Conservation (phyloP, 1,284 basidiomycete species). For the Leccinum subrobustum region DNA sequence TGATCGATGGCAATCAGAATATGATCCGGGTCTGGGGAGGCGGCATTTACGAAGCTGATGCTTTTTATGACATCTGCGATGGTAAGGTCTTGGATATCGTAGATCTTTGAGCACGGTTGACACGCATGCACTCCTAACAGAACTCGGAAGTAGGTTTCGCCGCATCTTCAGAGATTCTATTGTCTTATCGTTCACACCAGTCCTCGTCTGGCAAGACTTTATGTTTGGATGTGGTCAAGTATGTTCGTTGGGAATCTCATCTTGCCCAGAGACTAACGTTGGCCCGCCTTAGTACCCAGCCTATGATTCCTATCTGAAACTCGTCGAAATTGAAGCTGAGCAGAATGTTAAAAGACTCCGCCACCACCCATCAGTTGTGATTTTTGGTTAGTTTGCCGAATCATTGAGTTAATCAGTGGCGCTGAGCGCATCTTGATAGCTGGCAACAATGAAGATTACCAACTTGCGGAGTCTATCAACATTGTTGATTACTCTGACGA, state of each 20-base stretch:
- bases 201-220: conserved; percentile 89
- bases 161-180: not conserved
- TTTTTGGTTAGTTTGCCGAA: conserved; percentile 59
- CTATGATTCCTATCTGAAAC: conserved; percentile 66
- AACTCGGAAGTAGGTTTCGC: conserved; percentile 61
- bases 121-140: conserved; percentile 32
- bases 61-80: conserved; percentile 80
- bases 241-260: conserved; percentile 11
- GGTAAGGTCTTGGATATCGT: conserved; percentile 39
- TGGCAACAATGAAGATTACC: conserved; percentile 91
- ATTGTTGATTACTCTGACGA: conserved; percentile 85
- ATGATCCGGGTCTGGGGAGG: conserved; percentile 87
- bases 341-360: conserved; percentile 73
- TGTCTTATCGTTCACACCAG: conserved; percentile 34
- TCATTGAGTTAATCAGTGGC: not conserved
- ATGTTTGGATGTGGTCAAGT: conserved; percentile 85
- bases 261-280: conserved; percentile 1
- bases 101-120: not conserved
- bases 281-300: conserved; percentile 61
- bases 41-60: conserved; percentile 65
- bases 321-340: conserved; percentile 69
- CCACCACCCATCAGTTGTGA: conserved; percentile 78
- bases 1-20: conserved; percentile 81
- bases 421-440: conserved; percentile 41
- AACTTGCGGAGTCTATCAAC: conserved; percentile 68